A percentile compares a stretch with the other conserved stretches of the same genome.
phyloP scores from a whole-genome alignment of 2,329 filamentous ascomycete species.

The Exophiala oligosperma region DNA sequence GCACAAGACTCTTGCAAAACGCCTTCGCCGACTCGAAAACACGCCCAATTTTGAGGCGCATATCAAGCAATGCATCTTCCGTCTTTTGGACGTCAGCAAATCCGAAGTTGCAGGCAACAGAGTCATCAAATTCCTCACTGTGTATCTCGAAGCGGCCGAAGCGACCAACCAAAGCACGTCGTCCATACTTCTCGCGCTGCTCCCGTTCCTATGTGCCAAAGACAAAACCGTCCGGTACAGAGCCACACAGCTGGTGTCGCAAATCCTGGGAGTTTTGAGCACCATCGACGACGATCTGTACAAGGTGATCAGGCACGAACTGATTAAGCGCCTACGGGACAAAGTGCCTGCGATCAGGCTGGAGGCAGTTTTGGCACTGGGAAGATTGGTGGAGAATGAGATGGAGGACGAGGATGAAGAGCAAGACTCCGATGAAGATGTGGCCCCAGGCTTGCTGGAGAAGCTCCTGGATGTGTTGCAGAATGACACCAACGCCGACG shows the following conservation, averaged over 20 bases:
- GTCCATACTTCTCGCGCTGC: conserved; percentile 62
- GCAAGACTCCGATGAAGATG: conserved; percentile 59
- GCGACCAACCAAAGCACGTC: conserved; percentile 74
- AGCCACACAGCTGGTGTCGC: conserved; percentile 83
- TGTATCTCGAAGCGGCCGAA: conserved; percentile 85
- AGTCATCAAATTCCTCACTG: conserved; percentile 79
- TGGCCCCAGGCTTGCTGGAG: conserved; percentile 69
- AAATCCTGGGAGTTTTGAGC: conserved; percentile 89
- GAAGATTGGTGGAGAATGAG: conserved; percentile 76
- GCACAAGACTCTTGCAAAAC: conserved; percentile 85
- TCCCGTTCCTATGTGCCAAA: conserved; percentile 78
- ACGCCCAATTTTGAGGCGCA: conserved; percentile 78
- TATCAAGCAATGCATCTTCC: conserved; percentile 76
- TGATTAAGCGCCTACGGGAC: conserved; percentile 85
- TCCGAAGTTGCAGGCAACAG: conserved; percentile 85
- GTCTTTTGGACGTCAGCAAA: conserved; percentile 86
- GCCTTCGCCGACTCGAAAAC: conserved; percentile 78
- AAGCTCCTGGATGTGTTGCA: conserved; percentile 86
- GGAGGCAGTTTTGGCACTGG: conserved; percentile 89
- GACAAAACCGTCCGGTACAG: conserved; percentile 92
- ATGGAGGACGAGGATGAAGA: conserved; percentile 59
- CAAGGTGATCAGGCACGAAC: conserved; percentile 72
- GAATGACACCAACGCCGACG: conserved; percentile 92
- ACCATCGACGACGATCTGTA: conserved; percentile 92
- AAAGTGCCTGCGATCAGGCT: conserved; percentile 91